These are phyloP conservation scores for Hebeloma cylindrosporum DNA, from an alignment of 768 basidiomycete genomes.

Conservation along the genomic window DNA sequence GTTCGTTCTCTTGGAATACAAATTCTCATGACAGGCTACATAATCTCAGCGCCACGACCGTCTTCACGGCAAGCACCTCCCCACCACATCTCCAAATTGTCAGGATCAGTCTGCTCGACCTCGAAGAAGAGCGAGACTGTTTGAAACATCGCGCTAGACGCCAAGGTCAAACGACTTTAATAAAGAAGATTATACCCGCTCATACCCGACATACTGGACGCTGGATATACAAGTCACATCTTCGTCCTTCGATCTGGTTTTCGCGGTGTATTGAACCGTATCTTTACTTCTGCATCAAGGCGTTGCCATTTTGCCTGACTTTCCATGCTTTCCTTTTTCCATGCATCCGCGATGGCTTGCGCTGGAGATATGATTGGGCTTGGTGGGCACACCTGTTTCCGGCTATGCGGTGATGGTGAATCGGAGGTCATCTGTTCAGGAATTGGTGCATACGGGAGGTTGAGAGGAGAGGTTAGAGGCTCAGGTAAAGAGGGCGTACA, in stretches of 20 bases:
- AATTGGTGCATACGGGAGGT: conserved; percentile 31
- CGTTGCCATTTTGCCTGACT: conserved; percentile 58
- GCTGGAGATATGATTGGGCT: conserved; percentile 46
- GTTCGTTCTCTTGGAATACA: conserved; percentile 14
- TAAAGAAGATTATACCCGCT: conserved; percentile 2
- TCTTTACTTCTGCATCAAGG: conserved; percentile 49
- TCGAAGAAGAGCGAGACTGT: conserved; percentile 18
- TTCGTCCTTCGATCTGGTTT: conserved; percentile 46
- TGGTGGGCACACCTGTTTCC: conserved; percentile 31
- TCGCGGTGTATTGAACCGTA: conserved; percentile 46
- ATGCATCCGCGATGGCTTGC: conserved; percentile 66
- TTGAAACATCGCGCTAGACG: conserved; percentile 10
- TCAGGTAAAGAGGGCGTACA: conserved; percentile 34
- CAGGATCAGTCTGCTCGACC: conserved; percentile 13
- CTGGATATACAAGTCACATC: conserved; percentile 40
- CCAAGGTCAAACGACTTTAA: conserved; percentile 14
- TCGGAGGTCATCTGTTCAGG: conserved; percentile 44
- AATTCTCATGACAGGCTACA: conserved; percentile 24
- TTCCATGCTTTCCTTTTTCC: conserved; percentile 62
- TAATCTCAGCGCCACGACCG: conserved; percentile 23
- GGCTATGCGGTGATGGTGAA: conserved; percentile 38
- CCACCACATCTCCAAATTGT: conserved; percentile 11
- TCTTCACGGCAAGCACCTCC: conserved; percentile 3
- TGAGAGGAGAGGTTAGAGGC: conserved; percentile 23
- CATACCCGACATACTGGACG: conserved; percentile 18